A percentile compares a stretch with the other conserved stretches of the same genome.
phyloP scores from a whole-genome alignment of 306 rosid genomes.

The Trifolium subterraneum region DNA sequence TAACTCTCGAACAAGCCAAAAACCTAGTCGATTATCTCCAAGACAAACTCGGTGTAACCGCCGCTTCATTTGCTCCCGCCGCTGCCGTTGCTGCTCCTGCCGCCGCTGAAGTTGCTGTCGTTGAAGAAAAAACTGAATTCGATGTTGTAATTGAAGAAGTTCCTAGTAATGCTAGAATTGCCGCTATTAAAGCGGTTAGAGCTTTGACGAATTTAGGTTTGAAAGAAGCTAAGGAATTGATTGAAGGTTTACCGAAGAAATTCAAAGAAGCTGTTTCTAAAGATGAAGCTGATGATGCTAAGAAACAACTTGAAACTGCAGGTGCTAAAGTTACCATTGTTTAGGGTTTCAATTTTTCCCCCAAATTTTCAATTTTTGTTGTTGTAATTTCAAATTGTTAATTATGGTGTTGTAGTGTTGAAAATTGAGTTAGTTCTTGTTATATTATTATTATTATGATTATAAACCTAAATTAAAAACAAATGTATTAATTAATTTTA shows the following conservation, averaged over 20 bases:
- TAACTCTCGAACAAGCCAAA: conserved; percentile 85
- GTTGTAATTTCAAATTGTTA: conserved; percentile 8
- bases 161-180: conserved; percentile 76
- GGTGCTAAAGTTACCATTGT: conserved; percentile 83
- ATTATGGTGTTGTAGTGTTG: neutral
- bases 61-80: conserved; percentile 81
- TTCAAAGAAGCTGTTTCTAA: conserved; percentile 77
- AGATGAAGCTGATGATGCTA: conserved; percentile 93
- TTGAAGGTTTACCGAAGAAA: conserved; percentile 93
- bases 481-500: neutral
- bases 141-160: conserved; percentile 91
- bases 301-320: conserved; percentile 92
- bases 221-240: conserved; percentile 93
- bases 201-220: conserved; percentile 79
- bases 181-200: conserved; percentile 90
- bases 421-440: neutral
- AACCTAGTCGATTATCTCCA: conserved; percentile 86
- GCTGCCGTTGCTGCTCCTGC: conserved; percentile 57
- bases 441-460: neutral
- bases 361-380: neutral
- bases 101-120: conserved; percentile 31
- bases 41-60: conserved; percentile 92
- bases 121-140: conserved; percentile 95
- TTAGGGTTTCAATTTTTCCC: conserved; percentile 38
- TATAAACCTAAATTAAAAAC: neutral